Evolutionary conservation across 2,329 filamentous ascomycete species (phyloP).

Genomic region (Talaromyces sp.): DNA sequence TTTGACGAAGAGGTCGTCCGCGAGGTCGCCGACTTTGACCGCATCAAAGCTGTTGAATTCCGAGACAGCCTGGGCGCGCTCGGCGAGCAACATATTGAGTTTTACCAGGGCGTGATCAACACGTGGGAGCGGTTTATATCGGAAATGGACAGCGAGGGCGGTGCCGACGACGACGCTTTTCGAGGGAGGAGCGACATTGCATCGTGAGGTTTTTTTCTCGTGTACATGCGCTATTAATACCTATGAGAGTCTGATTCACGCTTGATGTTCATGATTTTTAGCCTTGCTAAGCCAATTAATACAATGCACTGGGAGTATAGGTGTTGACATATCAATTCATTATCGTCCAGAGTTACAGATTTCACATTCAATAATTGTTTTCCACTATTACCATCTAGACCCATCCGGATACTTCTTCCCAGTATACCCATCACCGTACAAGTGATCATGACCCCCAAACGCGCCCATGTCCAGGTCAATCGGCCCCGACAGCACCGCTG

Average conservation of each 20-base stretch:
- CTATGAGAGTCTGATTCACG: neutral
- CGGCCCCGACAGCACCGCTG: slow-evolving; percentile 17
- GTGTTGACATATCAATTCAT: neutral
- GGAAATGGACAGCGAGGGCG: slow-evolving; percentile 70
- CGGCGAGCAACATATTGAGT: slow-evolving; percentile 78
- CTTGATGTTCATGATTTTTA: neutral
- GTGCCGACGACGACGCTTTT: slow-evolving; percentile 19
- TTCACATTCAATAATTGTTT: neutral
- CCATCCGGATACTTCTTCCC: neutral
- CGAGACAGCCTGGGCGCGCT: slow-evolving; percentile 77
- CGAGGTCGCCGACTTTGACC: slow-evolving; percentile 89
- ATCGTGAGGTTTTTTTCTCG: neutral
- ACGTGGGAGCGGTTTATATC: slow-evolving; percentile 88
- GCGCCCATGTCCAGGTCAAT: slow-evolving; percentile 6
- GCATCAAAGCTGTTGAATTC: slow-evolving; percentile 93
- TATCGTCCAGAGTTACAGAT: neutral
- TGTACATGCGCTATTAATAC: neutral
- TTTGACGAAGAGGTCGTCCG: slow-evolving; percentile 96
- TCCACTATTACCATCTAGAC: neutral
- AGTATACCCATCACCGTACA: neutral
- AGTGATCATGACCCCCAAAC: neutral
- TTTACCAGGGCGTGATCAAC: slow-evolving; percentile 73
- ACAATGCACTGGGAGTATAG: neutral
- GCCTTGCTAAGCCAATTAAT: neutral
- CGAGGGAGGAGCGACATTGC: slow-evolving; percentile 16